Percentiles rank a stretch among this genome's conserved stretches.
Evolutionary conservation across 148 eudicot species (phyloP).

Genomic region (Diospyros lotus): DNA sequence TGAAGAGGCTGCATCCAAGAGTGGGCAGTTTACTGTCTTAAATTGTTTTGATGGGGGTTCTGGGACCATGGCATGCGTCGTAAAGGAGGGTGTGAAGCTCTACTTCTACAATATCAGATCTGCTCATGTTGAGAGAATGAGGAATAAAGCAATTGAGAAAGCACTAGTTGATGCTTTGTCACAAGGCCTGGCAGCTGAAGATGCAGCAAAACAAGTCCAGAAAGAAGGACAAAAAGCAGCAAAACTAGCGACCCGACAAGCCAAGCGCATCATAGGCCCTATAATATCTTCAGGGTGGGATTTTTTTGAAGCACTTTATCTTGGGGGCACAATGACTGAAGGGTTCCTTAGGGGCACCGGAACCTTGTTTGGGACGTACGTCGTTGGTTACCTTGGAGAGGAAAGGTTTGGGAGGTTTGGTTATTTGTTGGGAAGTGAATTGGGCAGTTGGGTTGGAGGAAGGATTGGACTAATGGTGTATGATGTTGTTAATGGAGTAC

Average conservation of each 20-base stretch:
- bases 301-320: constrained; percentile 80
- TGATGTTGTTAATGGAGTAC: constrained; percentile 64
- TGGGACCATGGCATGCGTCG: constrained; percentile 63
- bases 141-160: constrained; percentile 47
- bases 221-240: constrained; percentile 74
- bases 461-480: constrained; percentile 78
- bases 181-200: constrained; percentile 46
- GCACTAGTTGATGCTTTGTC: constrained; percentile 51
- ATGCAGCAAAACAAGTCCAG: constrained; percentile 60
- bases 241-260: constrained; percentile 54
- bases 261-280: constrained; percentile 68
- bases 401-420: constrained; percentile 74
- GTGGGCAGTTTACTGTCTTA: constrained; percentile 59
- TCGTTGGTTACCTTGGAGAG: constrained; percentile 61
- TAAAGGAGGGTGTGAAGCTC: constrained; percentile 71
- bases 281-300: constrained; percentile 79
- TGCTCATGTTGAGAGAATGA: constrained; percentile 57
- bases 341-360: constrained; percentile 72
- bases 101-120: constrained; percentile 61
- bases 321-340: constrained; percentile 65
- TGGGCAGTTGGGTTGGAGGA: constrained; percentile 90
- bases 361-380: constrained; percentile 66
- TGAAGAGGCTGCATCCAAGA: constrained; percentile 63
- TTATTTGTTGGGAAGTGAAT: constrained; percentile 75
- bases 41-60: constrained; percentile 75